Percentiles rank a stretch among this genome's conserved stretches.
Evolutionary conservation across 768 basidiomycete species (phyloP).

Genomic region (Hebeloma cylindrosporum): DNA sequence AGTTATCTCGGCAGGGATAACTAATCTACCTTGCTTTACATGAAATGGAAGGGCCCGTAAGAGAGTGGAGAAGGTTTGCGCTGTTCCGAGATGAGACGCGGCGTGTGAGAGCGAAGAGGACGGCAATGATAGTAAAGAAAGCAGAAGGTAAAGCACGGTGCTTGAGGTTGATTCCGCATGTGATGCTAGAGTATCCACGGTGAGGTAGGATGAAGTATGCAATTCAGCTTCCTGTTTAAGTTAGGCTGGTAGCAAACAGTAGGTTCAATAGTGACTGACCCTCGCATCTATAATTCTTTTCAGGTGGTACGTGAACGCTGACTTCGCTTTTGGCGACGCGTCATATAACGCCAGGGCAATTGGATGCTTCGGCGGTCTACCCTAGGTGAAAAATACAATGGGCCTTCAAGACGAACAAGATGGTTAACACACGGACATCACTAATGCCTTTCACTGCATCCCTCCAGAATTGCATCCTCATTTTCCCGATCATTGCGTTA

Average conservation of each 20-base stretch:
- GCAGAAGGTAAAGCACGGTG: slow-evolving; percentile 72
- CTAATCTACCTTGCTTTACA: slow-evolving; percentile 64
- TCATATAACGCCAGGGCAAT: slow-evolving; percentile 72
- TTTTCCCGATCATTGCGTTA: slow-evolving; percentile 71
- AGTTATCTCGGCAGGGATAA: slow-evolving; percentile 81
- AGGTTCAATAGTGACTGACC: slow-evolving; percentile 40
- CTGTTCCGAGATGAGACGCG: slow-evolving; percentile 77
- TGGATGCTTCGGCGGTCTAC: slow-evolving; percentile 77
- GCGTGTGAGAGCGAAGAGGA: slow-evolving; percentile 67
- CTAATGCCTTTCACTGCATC: slow-evolving; percentile 70
- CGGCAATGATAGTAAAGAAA: slow-evolving; percentile 60
- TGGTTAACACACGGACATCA: slow-evolving; percentile 45
- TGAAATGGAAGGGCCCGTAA: slow-evolving; percentile 80
- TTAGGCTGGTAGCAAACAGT: slow-evolving; percentile 12
- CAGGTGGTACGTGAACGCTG: slow-evolving; percentile 72
- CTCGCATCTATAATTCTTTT: slow-evolving; percentile 84
- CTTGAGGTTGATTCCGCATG: slow-evolving; percentile 83
- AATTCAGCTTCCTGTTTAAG: slow-evolving; percentile 62
- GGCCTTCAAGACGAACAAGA: slow-evolving; percentile 11
- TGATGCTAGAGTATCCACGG: slow-evolving; percentile 62
- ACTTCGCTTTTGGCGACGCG: slow-evolving; percentile 46
- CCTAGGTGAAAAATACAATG: slow-evolving; percentile 40
- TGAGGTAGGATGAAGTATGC: slow-evolving; percentile 61
- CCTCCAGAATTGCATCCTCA: slow-evolving; percentile 87
- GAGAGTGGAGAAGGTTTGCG: slow-evolving; percentile 69